A percentile compares a stretch with the other conserved stretches of the same genome.
These are phyloP conservation scores for Lagenidium giganteum DNA, from an alignment of 352 stramenopile genomes.

Conservation along the genomic window DNA sequence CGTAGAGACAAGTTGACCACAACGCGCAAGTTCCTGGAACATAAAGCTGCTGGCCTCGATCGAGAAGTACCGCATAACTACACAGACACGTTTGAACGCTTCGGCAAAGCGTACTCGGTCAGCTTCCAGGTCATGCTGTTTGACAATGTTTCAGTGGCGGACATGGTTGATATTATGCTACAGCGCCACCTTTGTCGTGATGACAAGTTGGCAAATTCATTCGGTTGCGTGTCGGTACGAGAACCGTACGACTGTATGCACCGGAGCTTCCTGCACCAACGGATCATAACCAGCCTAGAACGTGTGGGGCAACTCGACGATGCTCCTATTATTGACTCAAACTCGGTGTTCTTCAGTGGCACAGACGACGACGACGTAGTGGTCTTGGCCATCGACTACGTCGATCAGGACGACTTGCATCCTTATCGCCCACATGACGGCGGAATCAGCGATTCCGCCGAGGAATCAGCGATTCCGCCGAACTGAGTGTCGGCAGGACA, in stretches of 20 bases:
- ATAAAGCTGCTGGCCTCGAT: conserved; percentile 54
- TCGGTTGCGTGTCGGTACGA: conserved; percentile 57
- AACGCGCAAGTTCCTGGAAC: conserved; percentile 76
- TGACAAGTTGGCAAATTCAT: conserved; percentile 40
- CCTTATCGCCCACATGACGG: conserved; percentile 27
- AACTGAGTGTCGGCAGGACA: too few species aligned
- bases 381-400: conserved; percentile 13
- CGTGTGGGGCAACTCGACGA: too few species aligned
- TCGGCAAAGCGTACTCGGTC: conserved; percentile 76
- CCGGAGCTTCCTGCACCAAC: conserved; percentile 79
- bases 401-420: conserved; percentile 33
- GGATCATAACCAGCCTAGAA: conserved; percentile 75
- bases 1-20: conserved; percentile 75
- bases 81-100: conserved; percentile 78
- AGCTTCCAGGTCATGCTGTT: conserved; percentile 73
- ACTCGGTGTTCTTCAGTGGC: conserved; percentile 8
- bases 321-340: conserved; percentile 7
- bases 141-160: conserved; percentile 56
- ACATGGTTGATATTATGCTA: conserved; percentile 66
- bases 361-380: conserved; percentile 7
- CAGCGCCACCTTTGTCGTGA: conserved; percentile 65
- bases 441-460: too few species aligned
- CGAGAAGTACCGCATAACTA: conserved; percentile 59
- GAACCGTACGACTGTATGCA: conserved; percentile 75
- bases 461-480: too few species aligned